Percentiles rank a stretch among this genome's conserved stretches.
phyloP scores from a whole-genome alignment of 73 alveolate species.

The Paramecium pentaurelia region DNA sequence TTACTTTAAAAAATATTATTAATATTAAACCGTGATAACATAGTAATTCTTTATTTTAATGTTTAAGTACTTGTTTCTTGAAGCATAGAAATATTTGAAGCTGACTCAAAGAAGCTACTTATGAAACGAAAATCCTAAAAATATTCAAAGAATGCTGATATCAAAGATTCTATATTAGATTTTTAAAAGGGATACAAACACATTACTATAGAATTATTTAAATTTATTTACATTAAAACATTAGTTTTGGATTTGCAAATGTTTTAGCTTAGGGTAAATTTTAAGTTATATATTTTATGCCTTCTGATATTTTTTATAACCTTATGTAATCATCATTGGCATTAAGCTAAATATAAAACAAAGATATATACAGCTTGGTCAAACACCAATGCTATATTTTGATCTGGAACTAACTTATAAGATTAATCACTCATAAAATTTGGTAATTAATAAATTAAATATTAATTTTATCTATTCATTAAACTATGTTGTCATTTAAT shows the following conservation, averaged over 20 bases:
- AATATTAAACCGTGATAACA: neutral
- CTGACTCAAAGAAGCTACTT: neutral
- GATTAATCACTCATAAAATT: neutral
- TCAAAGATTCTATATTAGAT: neutral
- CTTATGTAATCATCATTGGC: neutral
- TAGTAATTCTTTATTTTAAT: neutral
- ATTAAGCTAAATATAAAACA: neutral
- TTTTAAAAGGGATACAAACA: neutral
- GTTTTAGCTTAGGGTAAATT: neutral
- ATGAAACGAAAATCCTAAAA: neutral
- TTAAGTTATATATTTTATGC: neutral
- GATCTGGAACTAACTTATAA: neutral
- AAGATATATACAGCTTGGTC: neutral
- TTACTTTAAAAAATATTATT: neutral
- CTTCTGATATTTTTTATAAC: neutral
- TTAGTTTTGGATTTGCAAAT: neutral
- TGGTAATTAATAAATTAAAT: neutral
- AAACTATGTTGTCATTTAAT: neutral
- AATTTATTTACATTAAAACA: neutral
- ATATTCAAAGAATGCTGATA: neutral
- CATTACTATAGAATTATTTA: neutral
- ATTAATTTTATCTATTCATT: neutral
- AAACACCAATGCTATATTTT: neutral
- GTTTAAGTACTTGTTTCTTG: neutral
- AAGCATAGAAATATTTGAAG: neutral